These are phyloP conservation scores for Catenaria anguillulae DNA, from an alignment of 371 early-diverging fungal genomes.

Conservation along the genomic window DNA sequence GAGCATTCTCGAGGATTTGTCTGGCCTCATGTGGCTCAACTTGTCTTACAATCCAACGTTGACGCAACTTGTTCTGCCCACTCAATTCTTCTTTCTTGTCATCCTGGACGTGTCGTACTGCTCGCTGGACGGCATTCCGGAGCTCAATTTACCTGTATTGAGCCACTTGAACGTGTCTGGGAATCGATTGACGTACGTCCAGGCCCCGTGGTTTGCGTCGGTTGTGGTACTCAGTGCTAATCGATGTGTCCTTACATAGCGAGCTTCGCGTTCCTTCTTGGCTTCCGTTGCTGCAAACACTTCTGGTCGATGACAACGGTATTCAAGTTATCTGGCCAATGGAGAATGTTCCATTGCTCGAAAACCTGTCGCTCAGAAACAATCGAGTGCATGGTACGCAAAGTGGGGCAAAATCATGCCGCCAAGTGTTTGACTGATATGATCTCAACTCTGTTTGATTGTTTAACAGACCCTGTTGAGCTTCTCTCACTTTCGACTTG, in stretches of 20 bases:
- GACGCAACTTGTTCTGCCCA: not conserved
- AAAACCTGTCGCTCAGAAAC: not conserved
- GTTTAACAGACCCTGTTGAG: too few relatives aligned
- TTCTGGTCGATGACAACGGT: not conserved
- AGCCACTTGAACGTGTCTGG: not conserved
- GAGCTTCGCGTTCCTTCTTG: not conserved
- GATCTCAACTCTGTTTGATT: too few relatives aligned
- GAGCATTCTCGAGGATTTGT: not conserved
- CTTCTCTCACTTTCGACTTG: not conserved
- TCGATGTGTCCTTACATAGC: not conserved
- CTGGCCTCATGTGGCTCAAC: not conserved
- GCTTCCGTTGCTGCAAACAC: not conserved
- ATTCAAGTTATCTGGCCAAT: not conserved
- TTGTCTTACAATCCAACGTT: not conserved
- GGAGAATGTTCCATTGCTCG: not conserved
- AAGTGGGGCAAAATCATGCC: too few relatives aligned
- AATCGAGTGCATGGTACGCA: not conserved
- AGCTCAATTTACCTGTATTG: not conserved
- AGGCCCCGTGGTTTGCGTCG: not conserved
- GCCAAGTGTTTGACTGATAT: too few relatives aligned
- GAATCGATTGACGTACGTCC: not conserved
- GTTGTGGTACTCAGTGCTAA: not conserved
- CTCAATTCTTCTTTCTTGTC: not conserved
- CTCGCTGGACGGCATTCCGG: not conserved
- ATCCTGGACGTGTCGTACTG: not conserved